A percentile compares a stretch with the other conserved stretches of the same genome.
phyloP scores from a whole-genome alignment of 1,284 basidiomycete genomes.

The Ceratobasidium theobromae region DNA sequence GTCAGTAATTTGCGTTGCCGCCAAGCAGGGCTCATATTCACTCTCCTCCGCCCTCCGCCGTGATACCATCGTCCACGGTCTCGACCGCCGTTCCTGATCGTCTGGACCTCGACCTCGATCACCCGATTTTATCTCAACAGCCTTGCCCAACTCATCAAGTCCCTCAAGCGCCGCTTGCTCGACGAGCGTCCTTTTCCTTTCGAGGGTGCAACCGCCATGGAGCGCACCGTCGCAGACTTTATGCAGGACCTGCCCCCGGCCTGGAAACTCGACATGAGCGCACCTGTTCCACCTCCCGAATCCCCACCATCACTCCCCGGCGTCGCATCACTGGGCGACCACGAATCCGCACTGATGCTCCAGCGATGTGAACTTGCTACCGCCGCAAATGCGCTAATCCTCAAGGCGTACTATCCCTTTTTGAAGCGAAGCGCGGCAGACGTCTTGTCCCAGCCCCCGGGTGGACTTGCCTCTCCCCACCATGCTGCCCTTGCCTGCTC shows the following conservation, averaged over 20 bases:
- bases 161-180: constrained; percentile 46
- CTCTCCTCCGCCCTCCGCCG: no score
- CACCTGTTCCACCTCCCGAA: constrained; percentile 2
- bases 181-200: constrained; percentile 40
- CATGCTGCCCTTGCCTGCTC: constrained; percentile 59
- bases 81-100: no score
- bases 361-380: constrained; percentile 62
- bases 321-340: constrained; percentile 25
- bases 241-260: constrained; percentile 51
- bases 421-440: constrained; percentile 45
- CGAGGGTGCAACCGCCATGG: constrained; percentile 59
- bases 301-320: no score
- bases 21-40: no score
- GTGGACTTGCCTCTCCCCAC: constrained; percentile 41
- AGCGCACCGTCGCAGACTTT: constrained; percentile 58
- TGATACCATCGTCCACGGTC: no score
- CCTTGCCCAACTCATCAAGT: constrained; percentile 55
- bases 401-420: constrained; percentile 69
- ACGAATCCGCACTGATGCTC: constrained; percentile 44
- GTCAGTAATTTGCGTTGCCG: no score
- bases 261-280: constrained; percentile 36
- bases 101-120: neutral
- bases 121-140: constrained; percentile 37
- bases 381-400: constrained; percentile 57
- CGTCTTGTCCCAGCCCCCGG: no score